Evolutionary conservation across 345 rosid genomes (phyloP), one percentile per base, ranked within the genome.

Genomic region (Camelina neglecta): DNA sequence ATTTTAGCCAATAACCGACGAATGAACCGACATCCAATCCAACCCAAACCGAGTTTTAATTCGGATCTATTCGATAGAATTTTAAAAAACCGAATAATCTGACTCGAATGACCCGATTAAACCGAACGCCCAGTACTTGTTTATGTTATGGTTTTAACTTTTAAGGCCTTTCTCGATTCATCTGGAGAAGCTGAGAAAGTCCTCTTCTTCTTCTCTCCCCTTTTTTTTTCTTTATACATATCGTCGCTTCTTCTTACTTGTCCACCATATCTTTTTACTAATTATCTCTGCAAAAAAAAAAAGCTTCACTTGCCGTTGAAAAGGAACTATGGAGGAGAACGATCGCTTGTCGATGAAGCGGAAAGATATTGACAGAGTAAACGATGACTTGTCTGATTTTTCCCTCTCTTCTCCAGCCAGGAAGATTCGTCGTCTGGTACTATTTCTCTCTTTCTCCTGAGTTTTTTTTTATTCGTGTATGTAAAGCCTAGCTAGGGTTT

Each of bases 381-480:
- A 82, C 77, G 91, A 93, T 4, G 96, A 93, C 2, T 90, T 90
- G 78, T 85, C 91, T 23, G 91, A 93, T 76, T 93, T 93, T 83
- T 86, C 95, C 16, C 84, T 89, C 18, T 86, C 93, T 54, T 84
- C 95, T 58, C 96, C 96, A 1, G 90, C 93, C 55, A 69, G 84
- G 15, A 93, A 90, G 81, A 89, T 89, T 77, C 95, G 95, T 63
- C 93, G 98, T 39, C 83, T 93, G 86, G 97, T 91, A 81, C 31
- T 29, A 29, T 29, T 29, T 41, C 42, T 15, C 1, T 42, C 47
- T 13, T 2, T 49, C 23, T 49, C 8, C 20, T 42, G 47, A 24
- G 38, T 48, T 0, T 29, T 29, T 29, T 29, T 29, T 29, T 29
- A 26, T 51, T 33, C 26, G 26, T 1, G 21, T 36, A 67, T 1